phyloP scores from a whole-genome alignment of 129 eudicot species.

The Tanacetum coccineum region DNA sequence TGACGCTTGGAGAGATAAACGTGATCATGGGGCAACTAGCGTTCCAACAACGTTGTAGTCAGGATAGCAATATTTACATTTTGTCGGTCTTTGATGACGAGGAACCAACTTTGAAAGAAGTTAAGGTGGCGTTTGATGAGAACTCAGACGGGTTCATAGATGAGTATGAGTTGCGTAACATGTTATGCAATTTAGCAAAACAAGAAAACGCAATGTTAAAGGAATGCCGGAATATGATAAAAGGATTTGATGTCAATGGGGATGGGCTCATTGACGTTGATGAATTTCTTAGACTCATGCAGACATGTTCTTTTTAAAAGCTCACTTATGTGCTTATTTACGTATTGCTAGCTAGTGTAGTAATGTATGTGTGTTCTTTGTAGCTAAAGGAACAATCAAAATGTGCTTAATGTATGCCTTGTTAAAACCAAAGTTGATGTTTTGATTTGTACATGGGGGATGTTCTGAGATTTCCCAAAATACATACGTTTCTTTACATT shows the following conservation, averaged over 20 bases:
- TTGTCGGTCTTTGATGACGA: slow-evolving; percentile 51
- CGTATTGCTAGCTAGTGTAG: background rate
- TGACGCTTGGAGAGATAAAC: slow-evolving; percentile 25
- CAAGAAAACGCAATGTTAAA: slow-evolving; percentile 28
- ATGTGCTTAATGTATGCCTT: too few relatives aligned
- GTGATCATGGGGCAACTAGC: slow-evolving; percentile 26
- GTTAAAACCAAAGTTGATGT: too few relatives aligned
- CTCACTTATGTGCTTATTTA: background rate
- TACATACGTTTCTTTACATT: too few relatives aligned
- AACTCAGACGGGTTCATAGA: slow-evolving; percentile 67
- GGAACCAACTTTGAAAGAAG: slow-evolving; percentile 39
- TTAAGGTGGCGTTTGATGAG: slow-evolving; percentile 50
- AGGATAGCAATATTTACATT: slow-evolving; percentile 23
- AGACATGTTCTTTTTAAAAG: slow-evolving; percentile 24
- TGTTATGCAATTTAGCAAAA: slow-evolving; percentile 35
- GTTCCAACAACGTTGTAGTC: background rate
- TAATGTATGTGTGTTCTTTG: background rate
- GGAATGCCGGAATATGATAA: slow-evolving; percentile 51
- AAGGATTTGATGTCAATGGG: slow-evolving; percentile 47
- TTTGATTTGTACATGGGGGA: too few relatives aligned
- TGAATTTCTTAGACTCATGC: slow-evolving; percentile 44
- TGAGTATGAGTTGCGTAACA: slow-evolving; percentile 41
- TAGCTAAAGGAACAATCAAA: too few relatives aligned
- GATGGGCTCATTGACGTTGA: slow-evolving; percentile 54
- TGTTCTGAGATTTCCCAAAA: too few relatives aligned